Base-by-base conservation (phyloP, 331 rosid genomes). In the Dryas integrifolia region DNA sequence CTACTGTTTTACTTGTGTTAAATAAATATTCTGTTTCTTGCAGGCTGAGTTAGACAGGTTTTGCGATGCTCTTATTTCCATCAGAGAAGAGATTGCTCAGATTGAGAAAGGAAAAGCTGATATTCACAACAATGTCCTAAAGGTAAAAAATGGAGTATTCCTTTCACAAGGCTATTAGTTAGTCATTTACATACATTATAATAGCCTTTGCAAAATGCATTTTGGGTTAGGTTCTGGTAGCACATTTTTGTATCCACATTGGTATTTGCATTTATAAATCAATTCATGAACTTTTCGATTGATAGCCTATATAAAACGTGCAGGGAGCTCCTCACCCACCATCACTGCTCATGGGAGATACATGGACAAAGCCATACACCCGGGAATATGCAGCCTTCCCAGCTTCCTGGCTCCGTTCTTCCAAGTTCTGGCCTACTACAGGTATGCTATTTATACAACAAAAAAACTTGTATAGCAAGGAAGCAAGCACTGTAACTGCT, bases 301-400 rank as follows among this genome's bases (percentile, higher is more conserved):
- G 57, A 51, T 30, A 15, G 18, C 57, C 57, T 73, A 74, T 77
- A 60, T 68, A 70, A 77, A 71, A 38, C 43, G 7, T 77, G 70
- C 85, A 93, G 98, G 82, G 96, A 35, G 98, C 98, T 52, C 98
- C 98, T 77, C 98, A 93, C 82, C 98, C 98, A 58, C 94, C 97
- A 77, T 90, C 98, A 64, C 76, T 93, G 74, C 96, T 93, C 56
- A 93, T 93, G 98, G 98, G 87, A 77, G 97, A 93, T 70, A 69
- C 89, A 80, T 93, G 98, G 98, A 82, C 92, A 49, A 93, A 90
- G 75, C 98, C 98, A 24, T 93, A 93, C 75, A 71, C 98, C 47
- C 81, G 98, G 77, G 98, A 93, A 38, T 90, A 89, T 65, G 98
- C 98, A 41, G 98, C 98, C 78, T 93, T 86, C 84, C 98, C 98